Percentiles rank a stretch among this genome's conserved stretches.
These are phyloP conservation scores for Ramaria sp. DNA, from an alignment of 768 basidiomycete genomes.

Conservation along the genomic window DNA sequence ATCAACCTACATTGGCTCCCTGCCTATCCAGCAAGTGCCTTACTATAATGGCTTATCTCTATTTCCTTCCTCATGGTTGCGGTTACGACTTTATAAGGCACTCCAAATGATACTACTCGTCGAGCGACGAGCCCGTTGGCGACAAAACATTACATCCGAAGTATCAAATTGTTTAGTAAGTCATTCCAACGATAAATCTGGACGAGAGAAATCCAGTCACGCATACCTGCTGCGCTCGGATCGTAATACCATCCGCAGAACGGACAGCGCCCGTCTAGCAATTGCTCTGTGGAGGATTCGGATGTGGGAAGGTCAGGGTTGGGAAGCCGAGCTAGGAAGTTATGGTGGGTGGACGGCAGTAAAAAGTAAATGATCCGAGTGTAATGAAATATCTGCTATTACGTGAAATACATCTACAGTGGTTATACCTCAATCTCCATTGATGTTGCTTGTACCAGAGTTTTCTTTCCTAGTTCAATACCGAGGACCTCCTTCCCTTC, in stretches of 20 bases:
- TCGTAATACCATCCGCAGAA: slow-evolving; percentile 35
- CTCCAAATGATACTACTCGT: slow-evolving; percentile 37
- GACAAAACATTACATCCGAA: slow-evolving; percentile 11
- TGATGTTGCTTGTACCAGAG: slow-evolving; percentile 6
- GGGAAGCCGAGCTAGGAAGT: slow-evolving; percentile 25
- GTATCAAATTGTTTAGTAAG: background rate
- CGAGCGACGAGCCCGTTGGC: slow-evolving; percentile 29
- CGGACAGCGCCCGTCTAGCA: slow-evolving; percentile 53
- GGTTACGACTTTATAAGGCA: slow-evolving; percentile 42
- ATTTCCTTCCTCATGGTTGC: slow-evolving; percentile 53
- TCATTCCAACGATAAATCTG: background rate
- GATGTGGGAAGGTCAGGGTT: slow-evolving; percentile 61
- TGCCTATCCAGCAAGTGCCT: slow-evolving; percentile 34
- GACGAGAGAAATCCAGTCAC: slow-evolving; percentile 42
- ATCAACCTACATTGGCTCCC: slow-evolving; percentile 12
- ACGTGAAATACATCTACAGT: background rate
- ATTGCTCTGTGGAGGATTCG: slow-evolving; percentile 71
- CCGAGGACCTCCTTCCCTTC: slow-evolving; percentile 68
- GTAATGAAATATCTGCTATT: background rate
- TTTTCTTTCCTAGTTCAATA: slow-evolving; percentile 2
- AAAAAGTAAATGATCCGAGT: background rate
- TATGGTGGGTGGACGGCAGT: slow-evolving; percentile 16
- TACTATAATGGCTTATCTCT: slow-evolving; percentile 56
- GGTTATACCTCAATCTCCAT: slow-evolving; percentile 13
- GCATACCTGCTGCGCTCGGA: slow-evolving; percentile 58